A percentile compares a stretch with the other conserved stretches of the same genome.
Evolutionary conservation across 768 basidiomycete genomes (phyloP).

Genomic region (Lentinula raphanica): DNA sequence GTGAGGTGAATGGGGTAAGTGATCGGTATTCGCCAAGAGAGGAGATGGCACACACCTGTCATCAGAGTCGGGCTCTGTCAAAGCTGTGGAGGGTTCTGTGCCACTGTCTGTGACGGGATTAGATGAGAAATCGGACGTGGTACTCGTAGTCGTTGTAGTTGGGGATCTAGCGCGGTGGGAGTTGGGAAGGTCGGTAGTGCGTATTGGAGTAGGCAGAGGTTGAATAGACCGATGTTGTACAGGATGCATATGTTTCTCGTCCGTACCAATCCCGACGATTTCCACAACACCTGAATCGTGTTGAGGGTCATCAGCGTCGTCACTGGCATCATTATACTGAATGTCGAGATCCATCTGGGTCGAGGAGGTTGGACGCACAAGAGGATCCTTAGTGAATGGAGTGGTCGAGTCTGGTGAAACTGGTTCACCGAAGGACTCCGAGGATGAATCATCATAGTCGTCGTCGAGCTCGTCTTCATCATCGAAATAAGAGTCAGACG

Average conservation of each 20-base stretch:
- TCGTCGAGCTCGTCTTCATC: conserved; percentile 20
- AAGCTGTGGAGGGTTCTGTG: conserved; percentile 1
- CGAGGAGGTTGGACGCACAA: neutral
- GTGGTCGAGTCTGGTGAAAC: neutral
- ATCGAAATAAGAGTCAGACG: conserved; percentile 16
- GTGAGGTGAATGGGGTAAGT: too few species aligned
- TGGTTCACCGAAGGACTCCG: conserved; percentile 1
- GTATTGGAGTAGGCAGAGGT: neutral
- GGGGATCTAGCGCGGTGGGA: neutral
- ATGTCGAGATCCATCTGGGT: conserved; percentile 22
- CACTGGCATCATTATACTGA: conserved; percentile 8
- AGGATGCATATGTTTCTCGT: conserved; percentile 51
- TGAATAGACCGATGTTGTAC: conserved; percentile 29
- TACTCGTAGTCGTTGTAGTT: neutral
- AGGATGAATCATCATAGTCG: conserved; percentile 19
- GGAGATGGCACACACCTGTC: neutral
- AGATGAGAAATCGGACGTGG: conserved; percentile 11
- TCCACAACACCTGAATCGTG: conserved; percentile 2
- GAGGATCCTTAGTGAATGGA: neutral
- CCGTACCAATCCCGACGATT: conserved; percentile 8
- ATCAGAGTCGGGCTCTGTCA: neutral
- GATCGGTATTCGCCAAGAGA: neutral
- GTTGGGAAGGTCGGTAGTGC: conserved; percentile 6
- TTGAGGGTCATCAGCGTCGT: conserved; percentile 4
- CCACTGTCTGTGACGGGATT: neutral